A percentile compares a stretch with the other conserved stretches of the same genome.
These are phyloP conservation scores for Antarctomyces pellizariae DNA, from an alignment of 495 filamentous ascomycete genomes.

Conservation along the genomic window DNA sequence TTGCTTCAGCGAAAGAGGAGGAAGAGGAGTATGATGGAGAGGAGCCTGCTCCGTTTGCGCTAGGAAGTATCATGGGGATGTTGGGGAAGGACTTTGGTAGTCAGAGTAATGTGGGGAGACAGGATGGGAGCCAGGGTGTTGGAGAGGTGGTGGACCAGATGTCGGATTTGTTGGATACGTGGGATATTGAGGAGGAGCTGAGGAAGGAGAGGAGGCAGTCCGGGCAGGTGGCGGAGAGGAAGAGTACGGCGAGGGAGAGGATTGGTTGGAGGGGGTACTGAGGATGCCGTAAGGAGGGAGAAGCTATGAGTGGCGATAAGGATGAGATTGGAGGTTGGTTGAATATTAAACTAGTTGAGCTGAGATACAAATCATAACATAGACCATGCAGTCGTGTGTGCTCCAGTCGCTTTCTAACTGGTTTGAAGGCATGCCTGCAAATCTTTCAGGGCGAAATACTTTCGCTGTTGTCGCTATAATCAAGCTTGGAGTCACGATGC, in stretches of 20 bases:
- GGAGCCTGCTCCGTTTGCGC: neutral
- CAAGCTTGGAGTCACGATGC: too few species aligned
- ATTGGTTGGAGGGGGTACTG: neutral
- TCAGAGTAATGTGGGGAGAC: too few species aligned
- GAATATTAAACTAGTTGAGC: too few species aligned
- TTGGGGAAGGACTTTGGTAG: constrained; percentile 1
- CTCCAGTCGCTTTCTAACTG: too few species aligned
- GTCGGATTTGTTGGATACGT: constrained; percentile 8
- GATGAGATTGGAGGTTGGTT: too few species aligned
- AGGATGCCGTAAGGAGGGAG: neutral
- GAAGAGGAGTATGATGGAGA: neutral
- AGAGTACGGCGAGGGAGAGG: neutral
- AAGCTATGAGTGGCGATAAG: neutral
- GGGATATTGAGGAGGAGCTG: constrained; percentile 10
- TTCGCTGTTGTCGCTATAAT: too few species aligned
- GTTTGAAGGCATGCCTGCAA: too few species aligned
- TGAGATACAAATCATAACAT: too few species aligned
- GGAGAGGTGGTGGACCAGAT: constrained; percentile 3
- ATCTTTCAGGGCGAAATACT: too few species aligned
- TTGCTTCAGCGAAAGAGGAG: constrained; percentile 1
- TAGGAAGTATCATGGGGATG: neutral
- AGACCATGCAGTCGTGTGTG: too few species aligned
- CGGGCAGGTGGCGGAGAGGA: neutral
- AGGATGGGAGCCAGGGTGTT: constrained; percentile 7
- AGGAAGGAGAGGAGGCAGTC: constrained; percentile 8